Evolutionary conservation across 495 filamentous ascomycete genomes (phyloP), one percentile per base, ranked within the genome.

Genomic region (Astrocystis sublimbata): DNA sequence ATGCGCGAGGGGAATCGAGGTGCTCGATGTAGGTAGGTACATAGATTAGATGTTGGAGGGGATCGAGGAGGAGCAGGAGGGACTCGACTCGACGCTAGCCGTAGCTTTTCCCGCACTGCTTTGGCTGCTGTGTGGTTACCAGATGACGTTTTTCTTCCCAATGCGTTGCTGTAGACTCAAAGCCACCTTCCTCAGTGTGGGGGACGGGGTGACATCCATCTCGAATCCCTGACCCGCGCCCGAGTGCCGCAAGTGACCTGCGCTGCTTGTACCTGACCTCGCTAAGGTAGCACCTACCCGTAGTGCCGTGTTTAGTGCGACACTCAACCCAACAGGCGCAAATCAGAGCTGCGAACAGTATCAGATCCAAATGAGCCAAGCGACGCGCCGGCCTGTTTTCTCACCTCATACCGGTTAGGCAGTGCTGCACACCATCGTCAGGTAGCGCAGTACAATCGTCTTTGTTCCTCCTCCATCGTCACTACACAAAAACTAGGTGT

Each of bases 121-220:
- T n/a, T n/a, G n/a, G 45, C 26, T 41, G 36, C 17, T 60, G 45
- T 42, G 23, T 33, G 26, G 58, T 53, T 42, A 52, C 46, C n/a
- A 36, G 50, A 56, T 62, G 60, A 62, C 60, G 60, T 56, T 62
- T 46, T 43, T 35, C n/a, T 28, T 17, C 58, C 58, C 24, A 21
- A 38, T 41, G 10, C 24, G 46, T 51, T 60, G 47, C 46, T 51
- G 26, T 26, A 30, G 12, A 26, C 21, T 9, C 21, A 24, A 46
- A 28, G 23, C 43, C 23, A 45, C 4, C 42, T 23, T n/a, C 23
- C 23, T 6, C n/a, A 47, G 46, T 17, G 46, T 49, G 46, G 24
- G 46, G 46, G 46, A 30, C n/a, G n/a, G n/a, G 31, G 46, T n/a
- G 6, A 49, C 13, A 47, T 28, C 1, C 15, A n/a, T n/a, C n/a